A percentile compares a stretch with the other conserved stretches of the same genome.
Conservation (phyloP, 106 monocot genomes). For the Apostasia shenzhenica region DNA sequence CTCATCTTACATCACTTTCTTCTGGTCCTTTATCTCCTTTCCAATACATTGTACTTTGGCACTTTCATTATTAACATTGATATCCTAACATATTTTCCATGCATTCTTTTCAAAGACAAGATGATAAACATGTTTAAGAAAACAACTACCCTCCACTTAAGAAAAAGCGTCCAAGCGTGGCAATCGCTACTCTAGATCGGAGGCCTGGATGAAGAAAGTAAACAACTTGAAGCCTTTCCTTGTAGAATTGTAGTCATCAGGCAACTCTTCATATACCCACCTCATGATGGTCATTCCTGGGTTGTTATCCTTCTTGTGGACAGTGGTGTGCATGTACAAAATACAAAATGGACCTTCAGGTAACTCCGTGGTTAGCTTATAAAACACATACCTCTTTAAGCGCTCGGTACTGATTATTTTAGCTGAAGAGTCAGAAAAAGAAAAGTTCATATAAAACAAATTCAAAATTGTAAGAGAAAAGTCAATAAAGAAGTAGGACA, state of each 20-base stretch:
- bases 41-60: too few relatives aligned
- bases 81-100: too few relatives aligned
- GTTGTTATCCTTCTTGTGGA: constrained; percentile 76
- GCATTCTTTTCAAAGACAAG: too few relatives aligned
- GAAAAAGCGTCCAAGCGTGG: constrained; percentile 81
- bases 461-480: too few relatives aligned
- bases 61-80: too few relatives aligned
- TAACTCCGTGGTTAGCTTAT: constrained; percentile 59
- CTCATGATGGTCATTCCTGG: constrained; percentile 75
- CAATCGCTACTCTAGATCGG: constrained; percentile 66
- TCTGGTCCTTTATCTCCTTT: too few relatives aligned
- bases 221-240: constrained; percentile 70
- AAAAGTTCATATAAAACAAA: background rate
- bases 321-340: constrained; percentile 81
- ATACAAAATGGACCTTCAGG: constrained; percentile 75
- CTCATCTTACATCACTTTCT: too few relatives aligned
- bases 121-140: background rate
- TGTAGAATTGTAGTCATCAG: constrained; percentile 26
- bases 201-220: constrained; percentile 96
- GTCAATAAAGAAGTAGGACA: too few relatives aligned
- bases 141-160: constrained; percentile 79
- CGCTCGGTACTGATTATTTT: constrained; percentile 55
- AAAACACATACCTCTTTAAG: constrained; percentile 68
- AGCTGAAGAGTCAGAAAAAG: constrained; percentile 36
- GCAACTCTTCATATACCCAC: constrained; percentile 90